These are phyloP conservation scores for Graphiopsis chlorocephala DNA, from an alignment of 2,329 filamentous ascomycete species.

Conservation along the genomic window DNA sequence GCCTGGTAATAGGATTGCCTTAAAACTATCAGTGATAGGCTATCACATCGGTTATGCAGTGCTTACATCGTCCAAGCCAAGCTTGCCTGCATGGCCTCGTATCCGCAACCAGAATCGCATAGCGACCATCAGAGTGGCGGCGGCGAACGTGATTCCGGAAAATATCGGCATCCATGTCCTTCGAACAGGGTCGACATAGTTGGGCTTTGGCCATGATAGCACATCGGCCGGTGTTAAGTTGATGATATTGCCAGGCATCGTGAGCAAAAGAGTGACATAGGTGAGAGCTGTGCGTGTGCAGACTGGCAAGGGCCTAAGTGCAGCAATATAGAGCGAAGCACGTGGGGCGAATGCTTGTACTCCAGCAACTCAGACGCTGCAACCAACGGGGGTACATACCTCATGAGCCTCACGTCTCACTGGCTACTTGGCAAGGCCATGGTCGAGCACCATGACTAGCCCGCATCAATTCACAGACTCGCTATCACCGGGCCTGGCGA, in stretches of 20 bases:
- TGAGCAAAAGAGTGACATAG: constrained; percentile 8
- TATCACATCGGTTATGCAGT: constrained; percentile 10
- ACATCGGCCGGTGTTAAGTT: constrained; percentile 24
- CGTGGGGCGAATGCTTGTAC: neutral
- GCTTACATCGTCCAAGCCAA: constrained; percentile 35
- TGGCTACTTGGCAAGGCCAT: neutral
- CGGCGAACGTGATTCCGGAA: constrained; percentile 26
- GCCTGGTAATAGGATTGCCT: constrained; percentile 24
- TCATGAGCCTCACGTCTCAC: neutral
- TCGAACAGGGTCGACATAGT: constrained; percentile 30
- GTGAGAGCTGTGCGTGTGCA: neutral
- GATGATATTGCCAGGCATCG: constrained; percentile 32
- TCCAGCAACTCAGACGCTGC: neutral
- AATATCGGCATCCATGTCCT: constrained; percentile 35
- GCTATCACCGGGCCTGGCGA: neutral
- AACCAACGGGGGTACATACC: neutral
- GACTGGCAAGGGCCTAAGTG: neutral
- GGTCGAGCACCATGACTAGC: neutral
- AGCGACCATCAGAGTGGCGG: constrained; percentile 28
- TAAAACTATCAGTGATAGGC: neutral
- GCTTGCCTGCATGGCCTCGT: constrained; percentile 27
- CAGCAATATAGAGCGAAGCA: neutral
- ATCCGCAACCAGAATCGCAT: constrained; percentile 31
- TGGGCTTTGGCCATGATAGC: constrained; percentile 32
- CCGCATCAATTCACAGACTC: neutral